Base-by-base conservation (phyloP, 2,329 filamentous ascomycete species). In the Talaromyces atroroseus region DNA sequence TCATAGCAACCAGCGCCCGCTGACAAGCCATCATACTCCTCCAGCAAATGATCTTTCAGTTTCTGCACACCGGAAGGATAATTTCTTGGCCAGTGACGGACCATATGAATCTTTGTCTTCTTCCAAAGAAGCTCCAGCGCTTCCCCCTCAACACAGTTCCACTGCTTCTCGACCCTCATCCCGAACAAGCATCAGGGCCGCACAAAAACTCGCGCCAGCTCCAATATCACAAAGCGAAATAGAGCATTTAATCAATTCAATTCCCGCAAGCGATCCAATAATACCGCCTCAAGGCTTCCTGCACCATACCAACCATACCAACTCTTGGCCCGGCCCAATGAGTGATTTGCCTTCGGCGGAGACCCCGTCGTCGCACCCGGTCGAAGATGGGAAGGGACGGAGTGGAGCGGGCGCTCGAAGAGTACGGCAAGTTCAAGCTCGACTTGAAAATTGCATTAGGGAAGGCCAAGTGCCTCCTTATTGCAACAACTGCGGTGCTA, bases 401-500 rank as follows among this genome's bases (percentile, higher is more conserved):
- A 78, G 75, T 66, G 80, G 71, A 62, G 77, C 71, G 69, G 82
- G 72, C 73, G 82, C 70, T 77, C 86, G 79, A 82, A 88, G 80
- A 80, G 87, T 75, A 71, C 88, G 89, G 61, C 75, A 80, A 56
- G 83, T 86, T 49, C 77, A 81, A 61, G 76, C 80, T 23, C 78
- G 78, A 50, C 69, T 86, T 21, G 75, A 82, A 44, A 70, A 75
- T 56, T 79, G 81, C 21, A 85, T 97, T 54, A 80, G 80, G n/a
- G 84, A 84, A 54, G 94, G 94, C 5, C 83, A 91, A 62, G 87
- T 92, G 78, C 94, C 94, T 0, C 87, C 88, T 1, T 97, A 87
- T 66, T 99, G 94, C 70, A 83, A 83, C 61, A 96, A 97, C 65
- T 99, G 94, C 65, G 94, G 94, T 5, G 89, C 91, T 6, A 95